Base-by-base conservation (phyloP, 176 grass and related monocot genomes). In the Raddia distichophylla region DNA sequence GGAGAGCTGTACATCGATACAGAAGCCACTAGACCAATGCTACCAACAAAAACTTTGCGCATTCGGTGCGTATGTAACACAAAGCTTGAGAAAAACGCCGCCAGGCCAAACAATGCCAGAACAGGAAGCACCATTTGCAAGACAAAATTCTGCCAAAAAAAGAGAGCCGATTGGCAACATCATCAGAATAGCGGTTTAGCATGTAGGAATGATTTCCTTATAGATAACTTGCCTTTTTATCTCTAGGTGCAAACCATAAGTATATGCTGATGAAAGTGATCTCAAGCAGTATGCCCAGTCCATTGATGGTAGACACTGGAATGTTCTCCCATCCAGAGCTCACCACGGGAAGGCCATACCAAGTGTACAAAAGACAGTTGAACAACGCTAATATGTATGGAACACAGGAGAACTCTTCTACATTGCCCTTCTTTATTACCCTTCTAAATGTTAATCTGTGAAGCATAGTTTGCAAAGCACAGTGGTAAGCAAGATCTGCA, bases 1-100 rank as follows among this genome's bases (percentile, higher is more conserved):
- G 88, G 91, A 62, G 91, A 86, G 65, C 82, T 80, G 73, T 94
- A 94, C 91, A 94, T 94, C 18, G 88, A 91, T 73, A 94, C 74
- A 43, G 91, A 94, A 58, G 91, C 88, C 40, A 88, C 83, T 56
- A 94, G 61, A 6, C 88, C 91, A 68, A 94, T 79, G 48, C 86
- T 88, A 15, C 91, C 91, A 45, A 91, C 85, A 62, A 86, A 83
- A 4, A 84, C 64, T 54, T 91, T 94, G 48, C 86, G 82, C 53
- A 84, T 81, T 27, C 5, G 74, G 62, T 94, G 88, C 3, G 64
- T 81, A 44, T 89, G 79, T 5, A 80, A 46, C 33, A 67, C 0
- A 5, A 88, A 84, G 20, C 22, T 91, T 32, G 88, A 88, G 10
- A 86, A 44, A 60, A 72, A 13, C 11, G 83, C 79, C 16, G 88